These are phyloP conservation scores for Suhomyces canberraensis DNA, from an alignment of 805 yeast genomes.

Conservation along the genomic window DNA sequence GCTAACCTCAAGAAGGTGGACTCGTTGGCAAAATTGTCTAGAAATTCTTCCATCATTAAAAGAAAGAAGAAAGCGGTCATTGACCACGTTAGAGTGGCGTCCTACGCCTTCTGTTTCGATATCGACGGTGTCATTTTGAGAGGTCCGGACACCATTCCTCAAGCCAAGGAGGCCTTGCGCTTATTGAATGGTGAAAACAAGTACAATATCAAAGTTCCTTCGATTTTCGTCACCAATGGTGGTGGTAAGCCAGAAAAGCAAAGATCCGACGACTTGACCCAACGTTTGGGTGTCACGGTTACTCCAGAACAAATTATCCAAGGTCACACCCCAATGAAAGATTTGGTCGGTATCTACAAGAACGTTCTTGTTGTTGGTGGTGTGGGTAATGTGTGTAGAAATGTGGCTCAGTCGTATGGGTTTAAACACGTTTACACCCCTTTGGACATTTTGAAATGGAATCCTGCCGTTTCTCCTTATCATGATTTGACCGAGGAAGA, in stretches of 20 bases:
- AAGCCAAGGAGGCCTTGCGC: slow-evolving; percentile 69
- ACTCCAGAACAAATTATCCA: slow-evolving; percentile 81
- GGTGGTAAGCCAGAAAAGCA: slow-evolving; percentile 82
- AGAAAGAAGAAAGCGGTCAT: slow-evolving; percentile 51
- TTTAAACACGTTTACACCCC: slow-evolving; percentile 81
- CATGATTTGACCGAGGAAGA: slow-evolving; percentile 77
- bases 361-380: slow-evolving; percentile 89
- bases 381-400: slow-evolving; percentile 76
- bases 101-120: slow-evolving; percentile 88
- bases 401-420: slow-evolving; percentile 81
- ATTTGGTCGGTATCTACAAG: slow-evolving; percentile 61
- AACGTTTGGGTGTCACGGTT: slow-evolving; percentile 56
- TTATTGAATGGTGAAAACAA: slow-evolving; percentile 75
- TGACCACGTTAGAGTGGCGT: slow-evolving; percentile 71
- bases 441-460: slow-evolving; percentile 78
- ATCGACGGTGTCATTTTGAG: slow-evolving; percentile 87
- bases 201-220: slow-evolving; percentile 76
- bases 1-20: slow-evolving; percentile 42
- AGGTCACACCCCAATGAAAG: slow-evolving; percentile 93
- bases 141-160: slow-evolving; percentile 82
- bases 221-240: slow-evolving; percentile 85
- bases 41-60: slow-evolving; percentile 44
- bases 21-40: slow-evolving; percentile 42
- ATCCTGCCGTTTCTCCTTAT: slow-evolving; percentile 83
- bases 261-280: slow-evolving; percentile 68